phyloP scores from a whole-genome alignment of 2,329 filamentous ascomycete genomes.

The Tolypocladium inflatum region DNA sequence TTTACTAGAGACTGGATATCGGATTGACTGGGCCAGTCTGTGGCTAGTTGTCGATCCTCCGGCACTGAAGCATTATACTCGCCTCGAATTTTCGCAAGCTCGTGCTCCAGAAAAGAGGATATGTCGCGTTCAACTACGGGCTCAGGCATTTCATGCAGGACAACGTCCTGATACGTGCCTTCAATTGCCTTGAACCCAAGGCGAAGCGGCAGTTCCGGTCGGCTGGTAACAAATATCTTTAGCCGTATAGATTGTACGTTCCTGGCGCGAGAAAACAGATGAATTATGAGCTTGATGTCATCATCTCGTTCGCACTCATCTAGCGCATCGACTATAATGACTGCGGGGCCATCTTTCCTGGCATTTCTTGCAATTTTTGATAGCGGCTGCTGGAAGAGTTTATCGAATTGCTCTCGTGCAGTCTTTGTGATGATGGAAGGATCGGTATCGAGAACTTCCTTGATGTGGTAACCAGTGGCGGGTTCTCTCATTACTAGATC shows the following conservation, averaged over 20 bases:
- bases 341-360: too few relatives aligned
- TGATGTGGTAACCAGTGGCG: slow-evolving; percentile 14
- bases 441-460: too few relatives aligned
- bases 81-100: slow-evolving; percentile 18
- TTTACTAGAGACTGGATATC: slow-evolving; percentile 9
- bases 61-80: slow-evolving; percentile 9
- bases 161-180: slow-evolving; percentile 12
- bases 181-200: slow-evolving; percentile 22
- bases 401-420: too few relatives aligned
- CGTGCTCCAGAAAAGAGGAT: slow-evolving; percentile 16
- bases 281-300: slow-evolving; percentile 21
- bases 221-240: slow-evolving; percentile 28
- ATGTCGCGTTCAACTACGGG: slow-evolving; percentile 26
- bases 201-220: slow-evolving; percentile 28
- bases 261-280: slow-evolving; percentile 7
- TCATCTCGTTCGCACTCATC: slow-evolving; percentile 17
- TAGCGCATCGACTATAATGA: slow-evolving; percentile 25
- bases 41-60: slow-evolving; percentile 4
- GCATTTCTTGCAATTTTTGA: too few relatives aligned
- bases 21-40: slow-evolving; percentile 17
- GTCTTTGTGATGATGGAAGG: too few relatives aligned
- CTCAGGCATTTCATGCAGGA: slow-evolving; percentile 24
- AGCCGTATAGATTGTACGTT: not conserved
- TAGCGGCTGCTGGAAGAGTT: too few relatives aligned
- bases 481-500: slow-evolving; percentile 21